Base-by-base conservation (phyloP, 1,284 basidiomycete species). In the Coniferiporia weirii region DNA sequence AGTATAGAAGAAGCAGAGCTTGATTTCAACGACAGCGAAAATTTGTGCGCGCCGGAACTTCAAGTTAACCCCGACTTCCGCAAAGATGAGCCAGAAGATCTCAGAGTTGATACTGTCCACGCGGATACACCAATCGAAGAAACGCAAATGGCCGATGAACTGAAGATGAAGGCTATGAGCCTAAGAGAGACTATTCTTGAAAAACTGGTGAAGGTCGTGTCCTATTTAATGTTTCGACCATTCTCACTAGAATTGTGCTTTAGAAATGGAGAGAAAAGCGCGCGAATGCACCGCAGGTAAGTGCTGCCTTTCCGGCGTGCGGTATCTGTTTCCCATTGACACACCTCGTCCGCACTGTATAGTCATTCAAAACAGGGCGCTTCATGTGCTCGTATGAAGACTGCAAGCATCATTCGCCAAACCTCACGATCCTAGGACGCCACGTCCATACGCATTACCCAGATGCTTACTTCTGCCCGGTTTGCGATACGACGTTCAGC, bases 381-480 rank as follows among this genome's bases (percentile, higher is more conserved):
- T 19, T 40, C 51, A 40, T 19, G 51, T 52, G 36, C 51, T 17
- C 35, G 36, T 20, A 52, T 9, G n/a, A n/a, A 17, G 44, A n/a
- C 8, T 52, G 51, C 36, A 20, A 6, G 19, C 34, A 36, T 7
- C 15, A 19, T 15, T 52, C 51, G 9, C 6, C 51, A 8, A 52
- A 17, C 17, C 8, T 8, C 17, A n/a, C 32, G 10, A 17, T 27
- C 3, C 51, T 6, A n/a, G 51, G 10, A 19, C 35, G 40, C 22
- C 51, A 52, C 35, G 6, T 52, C 36, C 35, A 27, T 12, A 52
- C 51, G 9, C 51, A 52, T 17, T 52, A 40, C 51, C 51, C 51
- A 20, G 17, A 13, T 13, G 19, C 51, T 17, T 40, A 17, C 12
- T 52, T 52, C 51, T 52, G 51, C n/a, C 51, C 51, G 5, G 13